A percentile compares a stretch with the other conserved stretches of the same genome.
Conservation (phyloP, 768 basidiomycete genomes). For the Podaxis rugospora region DNA sequence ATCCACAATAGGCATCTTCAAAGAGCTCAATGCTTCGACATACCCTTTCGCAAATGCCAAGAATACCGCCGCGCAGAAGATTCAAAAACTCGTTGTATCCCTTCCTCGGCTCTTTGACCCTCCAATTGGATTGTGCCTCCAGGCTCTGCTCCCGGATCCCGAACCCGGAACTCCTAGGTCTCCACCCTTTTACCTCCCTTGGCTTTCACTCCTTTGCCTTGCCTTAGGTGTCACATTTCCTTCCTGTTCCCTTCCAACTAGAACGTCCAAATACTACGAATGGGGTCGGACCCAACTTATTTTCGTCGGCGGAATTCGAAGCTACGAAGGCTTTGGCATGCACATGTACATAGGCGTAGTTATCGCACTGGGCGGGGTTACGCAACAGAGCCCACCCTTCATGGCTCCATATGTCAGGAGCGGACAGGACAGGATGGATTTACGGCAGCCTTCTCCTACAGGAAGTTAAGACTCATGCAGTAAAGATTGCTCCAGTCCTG, state of each 20-base stretch:
- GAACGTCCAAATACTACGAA: neutral
- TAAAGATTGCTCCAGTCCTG: neutral
- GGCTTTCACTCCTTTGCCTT: neutral
- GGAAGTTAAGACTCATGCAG: constrained; percentile 1
- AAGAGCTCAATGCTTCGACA: constrained; percentile 4
- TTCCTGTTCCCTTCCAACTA: neutral
- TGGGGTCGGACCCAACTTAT: neutral
- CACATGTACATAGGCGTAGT: neutral
- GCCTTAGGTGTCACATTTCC: neutral
- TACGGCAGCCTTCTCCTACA: neutral
- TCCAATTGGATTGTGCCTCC: neutral
- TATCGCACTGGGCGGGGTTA: neutral
- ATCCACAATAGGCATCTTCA: constrained; percentile 12
- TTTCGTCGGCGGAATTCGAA: constrained; percentile 5
- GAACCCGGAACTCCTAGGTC: neutral
- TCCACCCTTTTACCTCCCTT: neutral
- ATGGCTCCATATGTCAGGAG: neutral
- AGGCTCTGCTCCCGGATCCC: neutral
- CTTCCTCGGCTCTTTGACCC: neutral
- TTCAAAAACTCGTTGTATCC: neutral
- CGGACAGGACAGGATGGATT: neutral
- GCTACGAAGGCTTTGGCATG: neutral
- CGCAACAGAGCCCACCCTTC: neutral
- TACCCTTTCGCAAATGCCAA: neutral
- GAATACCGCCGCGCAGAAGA: neutral